Conservation (phyloP, 2,329 filamentous ascomycete species). For the Tolypocladium tropicale region DNA sequence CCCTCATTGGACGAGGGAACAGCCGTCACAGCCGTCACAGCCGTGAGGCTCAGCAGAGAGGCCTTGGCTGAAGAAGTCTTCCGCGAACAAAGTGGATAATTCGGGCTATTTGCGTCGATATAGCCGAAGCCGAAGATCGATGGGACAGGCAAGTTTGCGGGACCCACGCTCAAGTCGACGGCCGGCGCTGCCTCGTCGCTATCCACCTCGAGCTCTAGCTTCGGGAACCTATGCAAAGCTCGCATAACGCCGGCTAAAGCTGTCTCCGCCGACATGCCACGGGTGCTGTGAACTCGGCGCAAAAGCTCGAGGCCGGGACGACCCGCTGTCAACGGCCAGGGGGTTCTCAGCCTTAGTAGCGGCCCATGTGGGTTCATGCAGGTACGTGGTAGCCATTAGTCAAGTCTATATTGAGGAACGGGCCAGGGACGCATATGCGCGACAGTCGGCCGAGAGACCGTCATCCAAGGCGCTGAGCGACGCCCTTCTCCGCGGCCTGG, state of each 20-base stretch:
- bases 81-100: background rate
- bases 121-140: background rate
- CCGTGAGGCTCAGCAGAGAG: background rate
- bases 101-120: background rate
- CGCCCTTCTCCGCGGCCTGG: background rate
- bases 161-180: background rate
- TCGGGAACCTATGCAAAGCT: background rate
- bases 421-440: background rate
- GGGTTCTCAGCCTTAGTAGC: background rate
- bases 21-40: background rate
- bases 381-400: background rate
- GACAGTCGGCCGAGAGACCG: background rate
- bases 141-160: background rate
- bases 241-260: background rate
- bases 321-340: background rate
- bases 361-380: background rate
- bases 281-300: background rate
- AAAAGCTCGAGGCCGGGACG: background rate
- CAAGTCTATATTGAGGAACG: background rate
- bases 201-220: background rate
- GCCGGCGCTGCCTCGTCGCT: background rate
- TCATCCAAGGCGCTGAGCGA: background rate
- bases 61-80: background rate
- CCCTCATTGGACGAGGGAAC: background rate
- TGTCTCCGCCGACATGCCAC: background rate